Evolutionary conservation across 495 filamentous ascomycete genomes (phyloP).

Genomic region (Cenococcum geophilum): DNA sequence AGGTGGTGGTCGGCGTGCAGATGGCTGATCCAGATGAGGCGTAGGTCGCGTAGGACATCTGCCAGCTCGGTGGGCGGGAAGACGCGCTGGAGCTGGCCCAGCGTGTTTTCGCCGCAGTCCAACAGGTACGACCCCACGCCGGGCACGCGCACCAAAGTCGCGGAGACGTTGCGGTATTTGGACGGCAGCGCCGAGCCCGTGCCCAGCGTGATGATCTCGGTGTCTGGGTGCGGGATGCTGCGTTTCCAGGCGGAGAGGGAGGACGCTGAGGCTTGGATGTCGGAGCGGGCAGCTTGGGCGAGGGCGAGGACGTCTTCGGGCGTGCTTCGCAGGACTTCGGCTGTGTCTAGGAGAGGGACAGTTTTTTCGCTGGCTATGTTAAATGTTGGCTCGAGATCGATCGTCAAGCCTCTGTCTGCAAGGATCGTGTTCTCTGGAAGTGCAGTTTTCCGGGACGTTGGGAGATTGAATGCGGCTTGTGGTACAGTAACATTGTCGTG

Average conservation of each 20-base stretch:
- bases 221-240: slow-evolving; percentile 60
- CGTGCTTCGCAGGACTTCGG: slow-evolving; percentile 34
- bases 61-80: slow-evolving; percentile 56
- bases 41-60: slow-evolving; percentile 69
- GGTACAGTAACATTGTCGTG: slow-evolving; percentile 49
- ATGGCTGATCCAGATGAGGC: slow-evolving; percentile 89
- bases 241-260: slow-evolving; percentile 38
- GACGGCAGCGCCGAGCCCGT: slow-evolving; percentile 86
- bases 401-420: slow-evolving; percentile 46
- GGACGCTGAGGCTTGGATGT: slow-evolving; percentile 35
- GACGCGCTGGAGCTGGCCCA: slow-evolving; percentile 80
- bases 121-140: slow-evolving; percentile 76
- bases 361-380: slow-evolving; percentile 47
- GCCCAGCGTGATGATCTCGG: slow-evolving; percentile 78
- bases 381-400: slow-evolving; percentile 63
- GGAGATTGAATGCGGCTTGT: slow-evolving; percentile 20
- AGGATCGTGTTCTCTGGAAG: slow-evolving; percentile 26
- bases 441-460: slow-evolving; percentile 17
- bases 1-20: slow-evolving; percentile 95
- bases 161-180: slow-evolving; percentile 91
- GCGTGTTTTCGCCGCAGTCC: slow-evolving; percentile 87
- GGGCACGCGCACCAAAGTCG: slow-evolving; percentile 78
- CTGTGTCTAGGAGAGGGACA: slow-evolving; percentile 50
- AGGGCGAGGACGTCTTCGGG: slow-evolving; percentile 46
- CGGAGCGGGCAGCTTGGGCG: slow-evolving; percentile 44